phyloP scores from a whole-genome alignment of 2,329 filamentous ascomycete genomes.

The Xylariaceae sp. region DNA sequence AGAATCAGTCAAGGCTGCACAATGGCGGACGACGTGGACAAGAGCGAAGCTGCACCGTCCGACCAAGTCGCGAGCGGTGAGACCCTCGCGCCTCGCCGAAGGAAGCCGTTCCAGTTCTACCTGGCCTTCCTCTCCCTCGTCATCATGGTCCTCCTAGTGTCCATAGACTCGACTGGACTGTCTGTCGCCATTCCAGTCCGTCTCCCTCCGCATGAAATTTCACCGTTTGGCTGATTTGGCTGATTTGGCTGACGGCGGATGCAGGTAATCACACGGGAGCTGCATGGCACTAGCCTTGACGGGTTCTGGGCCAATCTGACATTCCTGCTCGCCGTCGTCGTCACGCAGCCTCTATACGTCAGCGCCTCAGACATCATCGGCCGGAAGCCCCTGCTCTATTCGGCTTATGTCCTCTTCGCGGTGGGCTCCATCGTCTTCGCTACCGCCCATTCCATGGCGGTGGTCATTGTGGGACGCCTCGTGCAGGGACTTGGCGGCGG shows the following conservation, averaged over 20 bases:
- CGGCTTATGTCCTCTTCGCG: slow-evolving; percentile 34
- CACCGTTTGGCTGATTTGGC: not conserved
- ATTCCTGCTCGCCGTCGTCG: slow-evolving; percentile 26
- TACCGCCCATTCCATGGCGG: slow-evolving; percentile 25
- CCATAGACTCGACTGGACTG: slow-evolving; percentile 22
- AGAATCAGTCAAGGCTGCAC: no score
- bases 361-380: slow-evolving; percentile 33
- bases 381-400: slow-evolving; percentile 32
- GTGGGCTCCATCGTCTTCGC: slow-evolving; percentile 35
- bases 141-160: slow-evolving; percentile 21
- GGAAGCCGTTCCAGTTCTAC: slow-evolving; percentile 20
- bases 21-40: no score
- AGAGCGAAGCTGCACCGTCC: no score
- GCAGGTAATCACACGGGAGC: slow-evolving; percentile 25
- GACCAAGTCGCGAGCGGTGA: no score
- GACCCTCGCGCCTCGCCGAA: no score
- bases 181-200: slow-evolving; percentile 24
- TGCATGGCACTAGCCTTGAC: slow-evolving; percentile 26
- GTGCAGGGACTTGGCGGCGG: slow-evolving; percentile 33
- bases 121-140: slow-evolving; percentile 23
- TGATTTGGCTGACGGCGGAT: not conserved
- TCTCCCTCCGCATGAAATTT: not conserved
- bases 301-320: slow-evolving; percentile 37
- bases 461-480: slow-evolving; percentile 27
- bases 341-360: slow-evolving; percentile 28